phyloP scores from a whole-genome alignment of 2,329 filamentous ascomycete species.

The Botryotinia convoluta region DNA sequence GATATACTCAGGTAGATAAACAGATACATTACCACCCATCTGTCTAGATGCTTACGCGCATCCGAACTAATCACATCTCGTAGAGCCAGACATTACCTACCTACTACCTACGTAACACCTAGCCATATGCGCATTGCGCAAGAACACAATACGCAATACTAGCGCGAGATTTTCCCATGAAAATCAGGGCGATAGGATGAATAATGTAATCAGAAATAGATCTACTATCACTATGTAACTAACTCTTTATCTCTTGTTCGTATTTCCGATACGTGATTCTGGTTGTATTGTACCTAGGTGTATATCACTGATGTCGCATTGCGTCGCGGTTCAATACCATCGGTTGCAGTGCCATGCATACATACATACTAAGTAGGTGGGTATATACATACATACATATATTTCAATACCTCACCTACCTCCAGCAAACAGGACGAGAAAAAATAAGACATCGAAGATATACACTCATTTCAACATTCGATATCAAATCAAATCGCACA shows the following conservation, averaged over 20 bases:
- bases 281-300: background rate
- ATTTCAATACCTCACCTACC: background rate
- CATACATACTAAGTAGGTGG: too few species aligned
- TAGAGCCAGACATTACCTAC: background rate
- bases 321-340: accelerated
- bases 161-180: background rate
- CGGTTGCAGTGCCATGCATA: background rate
- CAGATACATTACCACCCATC: too few species aligned
- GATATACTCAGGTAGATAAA: too few species aligned
- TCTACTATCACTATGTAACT: background rate
- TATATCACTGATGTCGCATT: background rate
- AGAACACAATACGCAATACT: background rate
- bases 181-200: background rate
- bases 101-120: too few species aligned
- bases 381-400: too few species aligned
- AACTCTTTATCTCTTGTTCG: background rate
- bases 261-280: background rate
- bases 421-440: background rate
- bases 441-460: background rate
- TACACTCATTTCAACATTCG: background rate
- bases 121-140: too few species aligned
- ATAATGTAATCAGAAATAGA: background rate
- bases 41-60: background rate
- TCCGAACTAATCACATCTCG: background rate
- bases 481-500: background rate